Evolutionary conservation across 2,329 filamentous ascomycete species (phyloP).

Genomic region (Xylaria sp.): DNA sequence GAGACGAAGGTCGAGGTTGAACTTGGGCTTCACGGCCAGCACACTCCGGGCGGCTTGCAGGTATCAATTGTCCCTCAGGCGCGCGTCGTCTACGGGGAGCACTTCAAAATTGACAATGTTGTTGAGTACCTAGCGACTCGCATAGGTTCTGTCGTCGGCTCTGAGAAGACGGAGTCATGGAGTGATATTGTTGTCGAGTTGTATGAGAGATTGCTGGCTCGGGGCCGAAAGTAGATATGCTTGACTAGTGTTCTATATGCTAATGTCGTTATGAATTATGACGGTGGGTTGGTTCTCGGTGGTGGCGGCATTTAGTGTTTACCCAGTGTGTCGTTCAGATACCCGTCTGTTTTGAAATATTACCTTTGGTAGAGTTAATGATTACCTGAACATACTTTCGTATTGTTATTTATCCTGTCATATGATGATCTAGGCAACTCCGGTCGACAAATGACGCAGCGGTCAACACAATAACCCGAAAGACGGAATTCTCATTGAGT

Average conservation of each 20-base stretch:
- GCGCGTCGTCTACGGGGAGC: slow-evolving; percentile 78
- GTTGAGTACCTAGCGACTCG: slow-evolving; percentile 72
- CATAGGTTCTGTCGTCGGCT: slow-evolving; percentile 55
- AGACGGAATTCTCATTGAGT: background rate
- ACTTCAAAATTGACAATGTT: slow-evolving; percentile 80
- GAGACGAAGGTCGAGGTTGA: slow-evolving; percentile 74
- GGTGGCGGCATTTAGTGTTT: slow-evolving; percentile 7
- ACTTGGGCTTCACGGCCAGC: slow-evolving; percentile 63
- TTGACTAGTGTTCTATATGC: background rate
- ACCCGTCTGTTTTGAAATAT: background rate
- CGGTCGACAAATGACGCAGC: background rate
- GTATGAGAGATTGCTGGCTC: slow-evolving; percentile 63
- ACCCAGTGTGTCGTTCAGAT: background rate
- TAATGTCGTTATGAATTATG: slow-evolving; percentile 36
- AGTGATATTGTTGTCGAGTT: slow-evolving; percentile 65
- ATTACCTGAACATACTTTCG: background rate
- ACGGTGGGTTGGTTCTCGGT: background rate
- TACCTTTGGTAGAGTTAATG: background rate
- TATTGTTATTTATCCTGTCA: background rate
- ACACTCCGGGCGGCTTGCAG: slow-evolving; percentile 60
- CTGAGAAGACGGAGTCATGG: slow-evolving; percentile 57
- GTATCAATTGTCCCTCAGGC: slow-evolving; percentile 65
- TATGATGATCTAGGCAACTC: background rate
- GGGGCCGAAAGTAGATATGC: slow-evolving; percentile 59
- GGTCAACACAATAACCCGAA: background rate